Percentiles rank a stretch among this genome's conserved stretches.
These are phyloP conservation scores for Sanghuangporus weigelae DNA, from an alignment of 1,284 basidiomycete species.

Conservation along the genomic window DNA sequence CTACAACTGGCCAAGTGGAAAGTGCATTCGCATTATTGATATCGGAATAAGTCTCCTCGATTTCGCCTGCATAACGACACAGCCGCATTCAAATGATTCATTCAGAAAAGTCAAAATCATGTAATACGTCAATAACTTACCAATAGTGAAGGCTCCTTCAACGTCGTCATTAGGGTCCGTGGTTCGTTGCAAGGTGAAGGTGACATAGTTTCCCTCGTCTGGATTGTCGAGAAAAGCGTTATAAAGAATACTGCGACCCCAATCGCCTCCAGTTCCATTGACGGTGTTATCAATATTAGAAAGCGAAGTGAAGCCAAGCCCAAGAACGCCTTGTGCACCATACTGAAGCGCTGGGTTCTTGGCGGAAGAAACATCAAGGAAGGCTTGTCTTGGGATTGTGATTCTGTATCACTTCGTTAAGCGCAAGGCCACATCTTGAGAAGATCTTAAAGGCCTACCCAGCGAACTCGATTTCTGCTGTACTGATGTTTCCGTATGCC, in stretches of 20 bases:
- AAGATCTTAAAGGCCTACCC: slow-evolving; percentile 40
- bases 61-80: slow-evolving; percentile 45
- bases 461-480: slow-evolving; percentile 59
- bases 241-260: slow-evolving; percentile 65
- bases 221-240: slow-evolving; percentile 68
- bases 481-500: slow-evolving; percentile 58
- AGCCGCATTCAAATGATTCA: slow-evolving; percentile 2
- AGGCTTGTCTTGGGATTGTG: slow-evolving; percentile 58
- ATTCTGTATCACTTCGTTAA: slow-evolving; percentile 37
- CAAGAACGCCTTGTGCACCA: slow-evolving; percentile 66
- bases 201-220: slow-evolving; percentile 69
- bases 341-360: slow-evolving; percentile 68
- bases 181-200: slow-evolving; percentile 62
- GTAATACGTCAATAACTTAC: slow-evolving; percentile 30
- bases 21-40: slow-evolving; percentile 52
- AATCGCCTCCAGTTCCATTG: slow-evolving; percentile 48
- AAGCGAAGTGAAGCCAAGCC: slow-evolving; percentile 72
- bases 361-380: slow-evolving; percentile 54
- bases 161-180: slow-evolving; percentile 45
- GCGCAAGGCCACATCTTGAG: slow-evolving; percentile 1
- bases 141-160: slow-evolving; percentile 64
- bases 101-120: slow-evolving; percentile 8
- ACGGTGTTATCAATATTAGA: slow-evolving; percentile 61
- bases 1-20: slow-evolving; percentile 60
- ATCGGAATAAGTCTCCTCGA: slow-evolving; percentile 52